Evolutionary conservation across 2,329 filamentous ascomycete genomes (phyloP), one percentile per base, ranked within the genome.

Genomic region (Emericellopsis atlantica): DNA sequence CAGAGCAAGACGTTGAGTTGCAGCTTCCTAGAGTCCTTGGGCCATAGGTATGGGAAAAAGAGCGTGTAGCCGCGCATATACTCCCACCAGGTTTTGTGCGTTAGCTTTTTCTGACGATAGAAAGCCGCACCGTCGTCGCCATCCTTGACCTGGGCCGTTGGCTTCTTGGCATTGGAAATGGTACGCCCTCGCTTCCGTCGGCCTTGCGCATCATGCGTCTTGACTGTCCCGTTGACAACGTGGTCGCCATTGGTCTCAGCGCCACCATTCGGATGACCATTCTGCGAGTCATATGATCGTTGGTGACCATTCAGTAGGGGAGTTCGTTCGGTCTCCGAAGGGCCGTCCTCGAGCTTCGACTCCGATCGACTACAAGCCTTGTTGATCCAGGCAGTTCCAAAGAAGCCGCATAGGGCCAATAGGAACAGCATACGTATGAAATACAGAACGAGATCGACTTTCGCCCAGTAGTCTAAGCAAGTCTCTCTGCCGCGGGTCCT

Each of bases 1-100:
- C 92, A 96, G 37, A 88, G 52, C 16, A 93, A 58, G 16, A 95
- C 87, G 41, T 89, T 73, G 21, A 87, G 48, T 64, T 95, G 82
- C 42, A 98, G 69, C 47, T 69, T 73, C 5, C 55, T 35, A 32
- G 86, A 80, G 54, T 90, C 90, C 52, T 80, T 83, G 1, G 92
- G 92, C 92, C 92, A 98, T 44, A 96, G 76, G 56, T 96, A 98
- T 0, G 89, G 90, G 57, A 96, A 93, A 62, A 98, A 95, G 40
- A 95, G 70, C 11, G 82, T 84, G 60, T 96, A 98, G 36, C 90
- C 88, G 47, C 82, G 80, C 45, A 95, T 67, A 58, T 98, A 98
- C 56, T 96, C 89, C 79, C 84, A 94, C 92, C 92, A 98, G 40
- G 81, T 92, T 49, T 84, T 87, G 50, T 84, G 84, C 3, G 87